phyloP scores from a whole-genome alignment of 2,329 filamentous ascomycete species.

The Cladosporium colombiae region DNA sequence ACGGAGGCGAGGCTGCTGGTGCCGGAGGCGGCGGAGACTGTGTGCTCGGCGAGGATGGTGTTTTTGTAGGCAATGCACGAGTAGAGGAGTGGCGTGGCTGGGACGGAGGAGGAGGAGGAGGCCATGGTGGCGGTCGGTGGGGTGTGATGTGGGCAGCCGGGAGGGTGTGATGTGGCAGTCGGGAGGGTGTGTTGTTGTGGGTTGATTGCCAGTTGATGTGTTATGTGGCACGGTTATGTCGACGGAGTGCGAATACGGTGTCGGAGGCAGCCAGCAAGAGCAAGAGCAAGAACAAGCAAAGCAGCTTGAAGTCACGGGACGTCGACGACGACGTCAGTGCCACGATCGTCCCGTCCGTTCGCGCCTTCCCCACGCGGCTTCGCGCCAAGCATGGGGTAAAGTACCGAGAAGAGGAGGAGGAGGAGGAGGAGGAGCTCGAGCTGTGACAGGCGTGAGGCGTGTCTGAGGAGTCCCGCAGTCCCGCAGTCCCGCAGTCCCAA shows the following conservation, averaged over 20 bases:
- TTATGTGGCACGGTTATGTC: not conserved
- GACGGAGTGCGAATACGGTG: not conserved
- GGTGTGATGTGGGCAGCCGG: not conserved
- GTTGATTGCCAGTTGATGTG: not conserved
- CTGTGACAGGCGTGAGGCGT: not conserved
- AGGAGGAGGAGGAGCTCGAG: not conserved
- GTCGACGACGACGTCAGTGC: constrained; percentile 2
- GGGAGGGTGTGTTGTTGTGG: not conserved
- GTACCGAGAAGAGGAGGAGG: not conserved
- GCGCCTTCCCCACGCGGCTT: not conserved
- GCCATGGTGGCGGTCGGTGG: constrained; percentile 32
- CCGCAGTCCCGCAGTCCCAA: too few species aligned
- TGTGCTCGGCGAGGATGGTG: constrained; percentile 92
- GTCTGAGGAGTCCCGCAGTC: not conserved
- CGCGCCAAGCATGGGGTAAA: not conserved
- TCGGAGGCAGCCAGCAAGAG: not conserved
- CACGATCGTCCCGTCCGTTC: not conserved
- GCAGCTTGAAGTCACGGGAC: constrained; percentile 6
- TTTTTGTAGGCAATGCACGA: constrained; percentile 91
- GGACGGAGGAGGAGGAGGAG: constrained; percentile 38
- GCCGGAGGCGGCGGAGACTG: constrained; percentile 77
- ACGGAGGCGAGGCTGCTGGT: constrained; percentile 86
- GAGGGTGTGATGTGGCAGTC: not conserved
- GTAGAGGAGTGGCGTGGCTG: constrained; percentile 42
- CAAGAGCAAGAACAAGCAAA: constrained; percentile 10